Conservation (phyloP, 768 basidiomycete species). For the Cyclocybe cylindracea region DNA sequence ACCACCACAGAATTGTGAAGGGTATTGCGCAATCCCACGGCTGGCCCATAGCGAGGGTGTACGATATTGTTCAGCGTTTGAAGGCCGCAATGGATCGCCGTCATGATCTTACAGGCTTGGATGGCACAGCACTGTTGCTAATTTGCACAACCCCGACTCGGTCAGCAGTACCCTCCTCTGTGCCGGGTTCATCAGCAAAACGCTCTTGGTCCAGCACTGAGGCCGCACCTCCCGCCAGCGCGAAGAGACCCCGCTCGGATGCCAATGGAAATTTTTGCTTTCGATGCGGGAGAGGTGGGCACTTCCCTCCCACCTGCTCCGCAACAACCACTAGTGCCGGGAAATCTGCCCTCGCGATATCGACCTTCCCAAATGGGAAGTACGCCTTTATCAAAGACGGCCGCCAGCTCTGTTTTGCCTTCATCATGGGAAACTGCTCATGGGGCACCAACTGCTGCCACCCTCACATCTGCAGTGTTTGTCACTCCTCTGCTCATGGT, state of each 20-base stretch:
- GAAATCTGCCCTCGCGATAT: conserved; percentile 11
- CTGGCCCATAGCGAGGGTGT: conserved; percentile 17
- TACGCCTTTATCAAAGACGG: conserved; percentile 12
- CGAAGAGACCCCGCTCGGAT: neutral
- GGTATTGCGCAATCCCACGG: neutral
- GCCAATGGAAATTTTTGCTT: conserved; percentile 19
- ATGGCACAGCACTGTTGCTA: neutral
- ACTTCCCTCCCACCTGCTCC: conserved; percentile 22
- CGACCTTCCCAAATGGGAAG: conserved; percentile 20
- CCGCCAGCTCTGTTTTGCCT: conserved; percentile 29
- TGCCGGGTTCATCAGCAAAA: neutral
- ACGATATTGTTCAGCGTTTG: conserved; percentile 23
- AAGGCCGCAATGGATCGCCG: conserved; percentile 5
- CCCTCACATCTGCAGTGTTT: conserved; percentile 32
- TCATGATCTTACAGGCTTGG: conserved; percentile 18
- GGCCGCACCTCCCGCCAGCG: neutral
- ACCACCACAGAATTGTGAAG: conserved; percentile 10
- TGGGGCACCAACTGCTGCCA: conserved; percentile 16
- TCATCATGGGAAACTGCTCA: conserved; percentile 14
- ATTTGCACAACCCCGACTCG: conserved; percentile 5
- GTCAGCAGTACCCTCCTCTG: neutral
- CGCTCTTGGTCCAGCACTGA: neutral
- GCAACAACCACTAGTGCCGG: conserved; percentile 22
- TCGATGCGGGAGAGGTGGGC: conserved; percentile 24
- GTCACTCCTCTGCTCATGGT: conserved; percentile 24